These are phyloP conservation scores for Venturia asperata DNA, from an alignment of 2,329 filamentous ascomycete genomes.

Conservation along the genomic window DNA sequence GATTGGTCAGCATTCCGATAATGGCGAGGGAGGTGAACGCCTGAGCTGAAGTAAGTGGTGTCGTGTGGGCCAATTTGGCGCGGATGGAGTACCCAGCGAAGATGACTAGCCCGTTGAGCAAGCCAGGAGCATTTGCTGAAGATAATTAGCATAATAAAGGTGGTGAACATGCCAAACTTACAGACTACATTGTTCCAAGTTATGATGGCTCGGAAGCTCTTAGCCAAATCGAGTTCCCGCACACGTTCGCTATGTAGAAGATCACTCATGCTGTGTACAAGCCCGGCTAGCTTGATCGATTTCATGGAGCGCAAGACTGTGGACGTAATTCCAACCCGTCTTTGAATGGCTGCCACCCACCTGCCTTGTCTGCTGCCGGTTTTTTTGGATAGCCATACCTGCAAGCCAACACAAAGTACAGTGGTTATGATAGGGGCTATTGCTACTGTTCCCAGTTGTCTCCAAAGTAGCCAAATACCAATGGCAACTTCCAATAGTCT, in stretches of 20 bases:
- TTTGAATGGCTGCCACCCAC: conserved; percentile 13
- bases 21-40: conserved; percentile 16
- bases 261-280: conserved; percentile 7
- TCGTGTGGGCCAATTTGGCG: neutral
- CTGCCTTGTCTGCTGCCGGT: conserved; percentile 9
- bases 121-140: neutral
- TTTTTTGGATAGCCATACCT: neutral
- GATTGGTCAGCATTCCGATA: neutral
- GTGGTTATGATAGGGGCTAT: conserved; percentile 12
- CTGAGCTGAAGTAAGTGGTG: conserved; percentile 10
- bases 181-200: neutral
- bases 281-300: conserved; percentile 12
- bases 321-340: conserved; percentile 9
- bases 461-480: conserved; percentile 17
- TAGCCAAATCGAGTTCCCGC: neutral
- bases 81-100: conserved; percentile 14
- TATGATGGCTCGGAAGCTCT: neutral
- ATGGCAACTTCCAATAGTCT: neutral
- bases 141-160: neutral
- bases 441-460: conserved; percentile 13
- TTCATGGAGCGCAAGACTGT: conserved; percentile 15
- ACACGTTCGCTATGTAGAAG: conserved; percentile 14
- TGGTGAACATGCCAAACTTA: neutral
- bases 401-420: conserved; percentile 8
- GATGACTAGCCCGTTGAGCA: neutral